Conservation (phyloP, 176 grass and related monocot species). For the Ampelocalamus luodianensis region DNA sequence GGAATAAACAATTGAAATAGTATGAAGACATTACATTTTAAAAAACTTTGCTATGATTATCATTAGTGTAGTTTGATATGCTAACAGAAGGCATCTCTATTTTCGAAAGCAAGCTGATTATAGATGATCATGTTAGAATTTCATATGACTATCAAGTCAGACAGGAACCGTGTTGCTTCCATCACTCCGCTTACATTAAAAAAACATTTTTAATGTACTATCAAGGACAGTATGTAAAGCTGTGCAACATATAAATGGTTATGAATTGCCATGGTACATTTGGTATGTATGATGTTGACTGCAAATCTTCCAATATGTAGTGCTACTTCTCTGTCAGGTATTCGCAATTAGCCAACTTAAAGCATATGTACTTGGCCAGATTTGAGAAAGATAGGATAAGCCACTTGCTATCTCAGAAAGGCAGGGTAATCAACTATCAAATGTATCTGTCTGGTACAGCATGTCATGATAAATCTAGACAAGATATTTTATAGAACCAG, state of each 20-base stretch:
- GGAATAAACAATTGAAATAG: background rate
- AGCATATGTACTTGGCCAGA: background rate
- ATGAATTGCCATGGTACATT: background rate
- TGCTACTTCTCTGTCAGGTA: background rate
- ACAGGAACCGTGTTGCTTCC: background rate
- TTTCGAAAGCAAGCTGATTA: background rate
- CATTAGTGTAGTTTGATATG: background rate
- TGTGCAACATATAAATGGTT: background rate
- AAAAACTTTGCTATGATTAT: background rate
- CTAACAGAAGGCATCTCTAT: background rate
- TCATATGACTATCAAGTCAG: background rate
- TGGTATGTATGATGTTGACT: conserved; percentile 2
- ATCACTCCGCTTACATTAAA: too few relatives aligned
- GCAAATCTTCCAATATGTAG: conserved; percentile 6
- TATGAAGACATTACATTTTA: background rate
- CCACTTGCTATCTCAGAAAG: background rate
- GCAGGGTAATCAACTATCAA: background rate
- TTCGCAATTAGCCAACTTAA: background rate
- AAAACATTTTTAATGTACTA: background rate
- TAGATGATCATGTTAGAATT: background rate
- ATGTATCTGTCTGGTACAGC: background rate
- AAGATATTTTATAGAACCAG: conserved; percentile 1
- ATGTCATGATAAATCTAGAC: conserved; percentile 7
- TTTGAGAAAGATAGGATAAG: background rate
- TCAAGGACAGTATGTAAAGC: background rate